phyloP scores from a whole-genome alignment of 345 rosid genomes.

The Pugionium dolabratum region DNA sequence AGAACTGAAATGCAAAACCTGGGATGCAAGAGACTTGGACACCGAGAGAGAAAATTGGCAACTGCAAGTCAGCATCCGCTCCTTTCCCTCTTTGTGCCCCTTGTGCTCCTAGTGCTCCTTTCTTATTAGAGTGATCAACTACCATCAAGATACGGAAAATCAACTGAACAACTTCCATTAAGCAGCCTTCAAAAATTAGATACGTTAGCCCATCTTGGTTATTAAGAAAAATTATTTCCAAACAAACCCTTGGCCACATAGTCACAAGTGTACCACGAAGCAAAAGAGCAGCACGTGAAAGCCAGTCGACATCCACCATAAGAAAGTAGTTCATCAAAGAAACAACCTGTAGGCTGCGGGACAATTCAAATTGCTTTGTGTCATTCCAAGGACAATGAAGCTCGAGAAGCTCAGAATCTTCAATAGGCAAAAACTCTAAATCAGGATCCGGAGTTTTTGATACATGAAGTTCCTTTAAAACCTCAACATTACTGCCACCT shows the following conservation, averaged over 20 bases:
- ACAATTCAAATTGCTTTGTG: conserved; percentile 44
- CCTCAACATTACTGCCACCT: conserved; percentile 24
- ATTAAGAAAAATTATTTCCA: conserved; percentile 88
- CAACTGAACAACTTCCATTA: conserved; percentile 65
- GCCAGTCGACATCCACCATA: conserved; percentile 46
- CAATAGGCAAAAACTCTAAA: conserved; percentile 43
- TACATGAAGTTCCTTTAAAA: conserved; percentile 35
- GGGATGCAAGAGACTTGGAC: conserved; percentile 62
- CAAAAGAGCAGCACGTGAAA: conserved; percentile 48
- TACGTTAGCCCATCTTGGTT: conserved; percentile 71
- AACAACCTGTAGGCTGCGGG: conserved; percentile 42
- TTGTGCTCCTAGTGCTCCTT: no score
- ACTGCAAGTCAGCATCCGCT: conserved; percentile 49
- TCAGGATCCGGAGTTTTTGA: conserved; percentile 41
- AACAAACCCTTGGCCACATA: conserved; percentile 71
- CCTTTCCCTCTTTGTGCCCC: conserved; percentile 42
- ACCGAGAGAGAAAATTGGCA: conserved; percentile 74
- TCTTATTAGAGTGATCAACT: conserved; percentile 49
- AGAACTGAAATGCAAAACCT: conserved; percentile 60
- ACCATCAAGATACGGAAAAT: conserved; percentile 56
- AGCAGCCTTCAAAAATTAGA: conserved; percentile 75
- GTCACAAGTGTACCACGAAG: conserved; percentile 58
- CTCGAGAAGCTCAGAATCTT: conserved; percentile 43
- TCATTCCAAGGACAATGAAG: conserved; percentile 44
- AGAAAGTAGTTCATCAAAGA: conserved; percentile 43